Conservation (phyloP, 129 eudicot genomes). For the Artemisia tridentata region DNA sequence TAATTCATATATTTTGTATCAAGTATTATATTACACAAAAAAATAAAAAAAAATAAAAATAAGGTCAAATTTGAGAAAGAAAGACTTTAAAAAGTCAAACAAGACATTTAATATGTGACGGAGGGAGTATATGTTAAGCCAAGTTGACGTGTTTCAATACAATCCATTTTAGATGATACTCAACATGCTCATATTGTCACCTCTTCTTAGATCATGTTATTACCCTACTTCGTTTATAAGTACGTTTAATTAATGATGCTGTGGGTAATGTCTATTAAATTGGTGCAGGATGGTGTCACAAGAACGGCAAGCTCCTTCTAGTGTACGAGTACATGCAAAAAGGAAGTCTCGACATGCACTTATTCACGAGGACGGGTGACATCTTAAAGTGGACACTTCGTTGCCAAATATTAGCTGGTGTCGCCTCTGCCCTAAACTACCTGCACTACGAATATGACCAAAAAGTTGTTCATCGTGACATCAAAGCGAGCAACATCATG, state of each 20-base stretch:
- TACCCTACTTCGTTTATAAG: no score
- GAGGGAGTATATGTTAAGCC: no score
- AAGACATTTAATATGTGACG: no score
- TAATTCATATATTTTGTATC: no score
- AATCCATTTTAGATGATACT: no score
- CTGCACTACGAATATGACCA: constrained; percentile 80
- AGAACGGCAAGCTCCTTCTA: constrained; percentile 62
- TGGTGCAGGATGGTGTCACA: constrained; percentile 86
- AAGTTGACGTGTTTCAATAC: no score
- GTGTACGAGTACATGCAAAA: constrained; percentile 90
- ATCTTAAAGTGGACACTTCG: constrained; percentile 68
- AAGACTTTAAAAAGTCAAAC: no score
- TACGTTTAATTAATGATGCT: neutral
- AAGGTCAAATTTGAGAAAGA: no score
- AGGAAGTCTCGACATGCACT: constrained; percentile 87
- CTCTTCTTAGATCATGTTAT: no score
- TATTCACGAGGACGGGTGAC: constrained; percentile 40
- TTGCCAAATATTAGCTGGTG: constrained; percentile 62
- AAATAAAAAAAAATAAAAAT: no score
- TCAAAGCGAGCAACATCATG: constrained; percentile 91
- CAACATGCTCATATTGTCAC: no score
- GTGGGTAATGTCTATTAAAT: neutral
- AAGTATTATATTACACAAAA: no score
- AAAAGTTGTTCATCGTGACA: constrained; percentile 77
- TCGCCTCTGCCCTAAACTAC: constrained; percentile 83